Base-by-base conservation (phyloP, 148 eudicot species). In the Camellia granthamiana region DNA sequence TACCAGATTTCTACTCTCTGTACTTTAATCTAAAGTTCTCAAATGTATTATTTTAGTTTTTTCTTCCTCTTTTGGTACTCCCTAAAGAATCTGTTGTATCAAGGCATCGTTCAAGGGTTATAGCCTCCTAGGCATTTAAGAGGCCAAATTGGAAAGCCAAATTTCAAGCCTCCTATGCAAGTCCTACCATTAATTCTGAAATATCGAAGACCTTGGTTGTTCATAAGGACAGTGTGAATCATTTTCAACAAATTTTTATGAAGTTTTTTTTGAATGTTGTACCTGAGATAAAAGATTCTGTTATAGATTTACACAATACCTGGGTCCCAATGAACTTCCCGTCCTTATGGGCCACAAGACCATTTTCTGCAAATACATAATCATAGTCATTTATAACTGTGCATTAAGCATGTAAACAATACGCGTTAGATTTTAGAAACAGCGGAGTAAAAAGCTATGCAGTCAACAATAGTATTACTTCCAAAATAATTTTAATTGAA, bases 361-460 rank as follows among this genome's bases (percentile, higher is more conserved):
- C 99, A 88, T 93, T 96, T 86, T 96, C 99, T 77, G 98, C 87
- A 75, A 95, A 95, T 44, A 89, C 92, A 84, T 90, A 93, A 82
- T 95, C 97, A 73, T 93, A 96, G 88, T 93, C 95, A 63, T 84
- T 78, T 72, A 85, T 87, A 82, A 92, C 99, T 96, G 93, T 84
- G 83, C n/a, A 84, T 13, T 72, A 5, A 64, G 64, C 49, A 65
- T 38, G 75, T 9, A 38, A 2, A 41, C 42, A 16, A 68, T 2
- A 13, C 10, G 11, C 23, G 46, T 47, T 47, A 47, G 51, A 47
- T 47, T 47, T 47, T 47, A 47, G 2, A 47, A 47, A 47, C 51
- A 47, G 51, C 3, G 62, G 58, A 49, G 9, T 77, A 63, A 49
- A 10, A 75, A 51, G 42, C 47, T 41, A 64, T 10, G 71, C 59